Conservation (phyloP, 2,329 filamentous ascomycete species). For the Trichoderma harzianum region DNA sequence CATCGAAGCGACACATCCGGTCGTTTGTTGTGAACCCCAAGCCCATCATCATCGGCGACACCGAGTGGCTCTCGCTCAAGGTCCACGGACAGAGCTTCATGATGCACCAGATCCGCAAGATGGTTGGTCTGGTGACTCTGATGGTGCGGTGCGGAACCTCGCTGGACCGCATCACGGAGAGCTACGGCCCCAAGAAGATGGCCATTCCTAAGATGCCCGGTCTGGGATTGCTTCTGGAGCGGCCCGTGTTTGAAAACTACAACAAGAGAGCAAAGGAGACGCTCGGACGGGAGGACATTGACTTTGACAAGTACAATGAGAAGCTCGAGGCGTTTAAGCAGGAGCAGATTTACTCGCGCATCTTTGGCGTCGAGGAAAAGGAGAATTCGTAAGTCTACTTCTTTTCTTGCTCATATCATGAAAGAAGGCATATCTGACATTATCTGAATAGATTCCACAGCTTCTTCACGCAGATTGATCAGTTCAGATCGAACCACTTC, state of each 20-base stretch:
- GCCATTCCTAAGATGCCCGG: constrained; percentile 93
- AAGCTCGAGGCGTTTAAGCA: constrained; percentile 89
- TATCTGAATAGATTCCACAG: constrained; percentile 58
- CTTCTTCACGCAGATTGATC: constrained; percentile 77
- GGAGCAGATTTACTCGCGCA: constrained; percentile 83
- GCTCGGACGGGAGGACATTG: constrained; percentile 64
- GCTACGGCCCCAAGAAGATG: constrained; percentile 69
- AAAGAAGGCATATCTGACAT: neutral
- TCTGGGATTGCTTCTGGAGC: constrained; percentile 80
- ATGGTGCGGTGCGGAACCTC: constrained; percentile 81
- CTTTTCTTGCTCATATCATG: neutral
- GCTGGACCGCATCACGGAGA: constrained; percentile 66
- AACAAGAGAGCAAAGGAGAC: constrained; percentile 68
- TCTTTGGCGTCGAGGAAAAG: constrained; percentile 85
- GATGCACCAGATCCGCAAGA: constrained; percentile 99
- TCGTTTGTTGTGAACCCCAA: constrained; percentile 75
- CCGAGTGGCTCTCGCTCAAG: constrained; percentile 92
- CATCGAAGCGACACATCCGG: constrained; percentile 86
- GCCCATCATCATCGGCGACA: constrained; percentile 83
- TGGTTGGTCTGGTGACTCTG: constrained; percentile 90
- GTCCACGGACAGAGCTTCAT: constrained; percentile 99
- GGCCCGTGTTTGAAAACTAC: constrained; percentile 87
- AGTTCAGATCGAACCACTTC: constrained; percentile 68
- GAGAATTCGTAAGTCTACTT: constrained; percentile 69
- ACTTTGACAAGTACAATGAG: constrained; percentile 74